Evolutionary conservation across 2,329 filamentous ascomycete species (phyloP).

Genomic region (Diaporthe citri): DNA sequence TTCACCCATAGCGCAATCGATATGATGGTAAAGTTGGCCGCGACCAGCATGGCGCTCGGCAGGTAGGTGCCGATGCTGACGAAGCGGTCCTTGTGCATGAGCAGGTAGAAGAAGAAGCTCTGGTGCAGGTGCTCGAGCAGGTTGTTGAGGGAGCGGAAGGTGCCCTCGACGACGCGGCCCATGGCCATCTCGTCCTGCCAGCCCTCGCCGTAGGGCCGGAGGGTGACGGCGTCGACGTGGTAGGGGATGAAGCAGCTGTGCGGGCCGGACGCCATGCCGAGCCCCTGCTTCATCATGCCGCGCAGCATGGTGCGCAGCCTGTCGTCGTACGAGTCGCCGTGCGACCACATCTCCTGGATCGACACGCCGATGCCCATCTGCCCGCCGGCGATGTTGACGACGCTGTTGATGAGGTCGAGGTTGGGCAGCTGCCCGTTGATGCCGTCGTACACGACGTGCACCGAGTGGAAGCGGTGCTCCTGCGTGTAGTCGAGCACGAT

Average conservation of each 20-base stretch:
- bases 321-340: constrained; percentile 83
- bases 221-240: constrained; percentile 94
- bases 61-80: constrained; percentile 98
- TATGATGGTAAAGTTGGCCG: constrained; percentile 95
- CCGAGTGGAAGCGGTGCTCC: constrained; percentile 84
- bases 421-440: constrained; percentile 97
- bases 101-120: constrained; percentile 98
- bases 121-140: constrained; percentile 96
- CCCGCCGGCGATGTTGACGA: constrained; percentile 85
- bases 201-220: constrained; percentile 89
- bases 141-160: constrained; percentile 95
- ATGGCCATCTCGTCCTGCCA: constrained; percentile 99
- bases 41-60: constrained; percentile 96
- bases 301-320: constrained; percentile 89
- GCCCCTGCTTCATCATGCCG: constrained; percentile 91
- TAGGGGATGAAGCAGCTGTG: constrained; percentile 98
- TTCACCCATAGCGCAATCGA: constrained; percentile 94
- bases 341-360: constrained; percentile 87
- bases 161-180: constrained; percentile 88
- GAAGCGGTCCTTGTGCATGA: constrained; percentile 92
- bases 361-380: constrained; percentile 91
- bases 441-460: constrained; percentile 95
- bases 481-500: constrained; percentile 94
- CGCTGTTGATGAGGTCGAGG: constrained; percentile 94
- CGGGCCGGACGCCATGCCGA: constrained; percentile 89